Base-by-base conservation (phyloP, 208 protist genomes). In the Porcisia deanei region DNA sequence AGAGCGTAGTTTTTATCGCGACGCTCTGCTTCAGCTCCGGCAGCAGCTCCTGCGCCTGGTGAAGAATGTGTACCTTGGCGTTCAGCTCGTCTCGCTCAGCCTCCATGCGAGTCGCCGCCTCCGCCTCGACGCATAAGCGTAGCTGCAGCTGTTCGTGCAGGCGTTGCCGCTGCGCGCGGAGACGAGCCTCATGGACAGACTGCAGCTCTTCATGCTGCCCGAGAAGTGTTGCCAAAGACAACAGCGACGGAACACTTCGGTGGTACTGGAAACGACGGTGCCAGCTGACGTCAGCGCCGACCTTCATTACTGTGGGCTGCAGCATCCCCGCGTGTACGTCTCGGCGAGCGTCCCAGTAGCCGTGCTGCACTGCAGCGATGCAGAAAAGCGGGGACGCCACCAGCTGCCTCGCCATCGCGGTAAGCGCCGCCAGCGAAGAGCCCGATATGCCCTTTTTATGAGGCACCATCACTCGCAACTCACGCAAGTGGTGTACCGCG, bases 271-370 rank as follows among this genome's bases (percentile, higher is more conserved):
- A 73, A 53, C 88, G 86, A 37, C 82, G 71, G 9, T 64, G 25
- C 20, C 83, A 75, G 39, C 74, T 45, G 58, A 90, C 84, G 75
- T 83, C 84, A 3, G 66, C 80, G 3, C 92, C 88, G 14, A 87
- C 84, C 73, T 92, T 93, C 61, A 95, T 76, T 37, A 85, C 85
- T 0, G 79, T 60, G 18, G 91, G 88, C 76, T 93, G 91, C 41
- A 92, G 58, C 18, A 92, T 74, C 53, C 85, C 87, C 22, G 85
- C 61, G 76, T 77, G 72, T 18, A 82, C 77, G 37, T 96, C 92
- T 71, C 81, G 92, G 12, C 92, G 88, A 73, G 88, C 80, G 69
- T 96, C 92, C 70, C 81, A 87, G 85, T 89, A 91, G 47, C 92
- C 92, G 22, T 81, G 60, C 75, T 79, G 80, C 43, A 91, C 81